Evolutionary conservation across 805 yeast species (phyloP), one percentile per base, ranked within the genome.

Genomic region (Wickerhamiella sorbophila): DNA sequence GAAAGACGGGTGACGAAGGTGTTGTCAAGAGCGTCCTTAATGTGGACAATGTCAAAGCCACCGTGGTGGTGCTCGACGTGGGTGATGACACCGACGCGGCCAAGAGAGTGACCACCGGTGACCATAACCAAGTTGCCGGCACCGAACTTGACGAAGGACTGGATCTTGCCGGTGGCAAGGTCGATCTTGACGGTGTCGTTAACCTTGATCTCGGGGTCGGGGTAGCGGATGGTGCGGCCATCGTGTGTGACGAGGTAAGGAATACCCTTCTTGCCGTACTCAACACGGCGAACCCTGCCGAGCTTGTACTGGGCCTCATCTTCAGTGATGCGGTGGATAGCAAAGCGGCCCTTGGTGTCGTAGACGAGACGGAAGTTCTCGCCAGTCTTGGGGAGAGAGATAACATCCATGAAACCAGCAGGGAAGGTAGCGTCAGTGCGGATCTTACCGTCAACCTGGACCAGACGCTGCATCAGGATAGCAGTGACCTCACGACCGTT

Each of bases 161-260:
- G 69, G 66, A 86, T 79, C 77, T 88, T 88, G 69, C 96, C 96
- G 56, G 95, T 70, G 59, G 88, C 94, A 63, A 88, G 75, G 72
- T 88, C 95, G 65, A 88, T 72, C 79, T 87, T 87, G 65, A 88
- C 95, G 59, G 97, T 83, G 75, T 88, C 98, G 78, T 91, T 87
- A 64, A 85, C 86, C 74, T 75, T 88, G 79, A 88, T 78, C 59
- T 71, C 69, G 71, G 98, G 98, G 67, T 88, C 97, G 70, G 97
- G 97, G 84, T 87, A 88, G 73, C 97, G 87, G 75, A 88, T 73
- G 66, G 98, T 88, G 79, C 98, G 87, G 72, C 98, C 97, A 66
- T 88, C 98, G 79, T 88, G 98, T 65, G 98, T 88, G 58, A 88
- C 97, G 64, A 83, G 80, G 81, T 84, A 88, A 65, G 98, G 98